Conservation (phyloP, 1,284 basidiomycete genomes). For the Austroboletus novae-zelandiae region DNA sequence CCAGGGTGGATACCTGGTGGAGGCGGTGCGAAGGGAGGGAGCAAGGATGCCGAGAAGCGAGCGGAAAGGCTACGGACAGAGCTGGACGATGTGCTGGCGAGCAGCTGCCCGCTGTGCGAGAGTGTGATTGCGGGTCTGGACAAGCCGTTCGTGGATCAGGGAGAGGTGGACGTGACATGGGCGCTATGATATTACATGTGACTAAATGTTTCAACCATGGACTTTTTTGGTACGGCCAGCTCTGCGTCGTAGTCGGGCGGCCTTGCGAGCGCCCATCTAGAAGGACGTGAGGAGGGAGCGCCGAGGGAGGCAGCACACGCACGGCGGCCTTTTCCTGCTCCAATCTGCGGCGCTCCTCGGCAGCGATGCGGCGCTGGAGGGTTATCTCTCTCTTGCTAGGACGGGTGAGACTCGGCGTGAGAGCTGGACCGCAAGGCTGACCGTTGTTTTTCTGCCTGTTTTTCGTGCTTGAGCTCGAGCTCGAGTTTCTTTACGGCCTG, state of each 20-base stretch:
- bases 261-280: slow-evolving; percentile 77
- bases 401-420: slow-evolving; percentile 1
- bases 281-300: slow-evolving; percentile 5
- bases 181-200: slow-evolving; percentile 45
- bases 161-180: slow-evolving; percentile 83
- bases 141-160: slow-evolving; percentile 78
- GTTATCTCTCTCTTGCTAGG: slow-evolving; percentile 64
- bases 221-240: slow-evolving; percentile 77
- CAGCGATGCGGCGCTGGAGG: slow-evolving; percentile 63
- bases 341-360: slow-evolving; percentile 65
- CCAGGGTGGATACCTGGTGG: slow-evolving; percentile 69
- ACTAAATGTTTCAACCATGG: slow-evolving; percentile 47
- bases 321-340: slow-evolving; percentile 76
- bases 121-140: slow-evolving; percentile 83
- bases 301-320: slow-evolving; percentile 3
- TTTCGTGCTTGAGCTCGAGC: slow-evolving; percentile 71
- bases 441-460: slow-evolving; percentile 63
- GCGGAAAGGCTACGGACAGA: slow-evolving; percentile 72
- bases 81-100: slow-evolving; percentile 84
- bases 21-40: slow-evolving; percentile 47
- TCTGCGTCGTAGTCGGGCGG: slow-evolving; percentile 65
- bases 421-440: slow-evolving; percentile 24
- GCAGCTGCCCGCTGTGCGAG: slow-evolving; percentile 89
- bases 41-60: slow-evolving; percentile 57
- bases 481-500: slow-evolving; percentile 71